phyloP scores from a whole-genome alignment of 2,329 filamentous ascomycete species.

The Verticillium zaregamsianum region DNA sequence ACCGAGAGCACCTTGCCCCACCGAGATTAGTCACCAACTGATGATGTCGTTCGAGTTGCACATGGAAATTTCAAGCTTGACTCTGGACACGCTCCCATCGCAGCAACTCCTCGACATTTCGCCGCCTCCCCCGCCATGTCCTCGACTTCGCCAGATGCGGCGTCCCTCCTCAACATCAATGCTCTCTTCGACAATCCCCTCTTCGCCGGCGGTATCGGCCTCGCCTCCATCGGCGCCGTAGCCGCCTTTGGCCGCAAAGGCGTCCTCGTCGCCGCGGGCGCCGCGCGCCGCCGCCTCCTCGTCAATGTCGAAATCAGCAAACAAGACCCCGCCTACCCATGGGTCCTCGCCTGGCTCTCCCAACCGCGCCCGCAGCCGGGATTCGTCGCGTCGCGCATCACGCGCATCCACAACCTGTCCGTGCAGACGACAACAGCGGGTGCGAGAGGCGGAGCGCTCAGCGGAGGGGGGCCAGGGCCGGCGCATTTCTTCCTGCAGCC shows the following conservation, averaged over 20 bases:
- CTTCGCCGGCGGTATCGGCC: conserved; percentile 75
- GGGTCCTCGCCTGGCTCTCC: conserved; percentile 93
- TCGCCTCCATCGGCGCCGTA: conserved; percentile 81
- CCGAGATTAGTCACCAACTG: not conserved
- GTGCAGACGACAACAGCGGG: conserved; percentile 50
- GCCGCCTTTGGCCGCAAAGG: conserved; percentile 78
- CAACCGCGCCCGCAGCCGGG: conserved; percentile 64
- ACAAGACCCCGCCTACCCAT: conserved; percentile 88
- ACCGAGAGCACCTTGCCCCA: not conserved
- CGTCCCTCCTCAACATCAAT: conserved; percentile 45
- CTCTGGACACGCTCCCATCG: not conserved
- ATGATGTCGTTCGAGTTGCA: not conserved
- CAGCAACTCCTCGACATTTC: not conserved
- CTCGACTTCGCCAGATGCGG: conserved; percentile 9
- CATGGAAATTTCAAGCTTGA: not conserved
- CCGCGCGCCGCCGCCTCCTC: conserved; percentile 79
- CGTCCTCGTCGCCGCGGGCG: conserved; percentile 63
- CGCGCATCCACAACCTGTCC: conserved; percentile 56
- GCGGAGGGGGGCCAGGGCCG: conserved; percentile 58
- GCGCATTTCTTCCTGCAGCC: conserved; percentile 87
- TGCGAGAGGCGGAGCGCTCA: conserved; percentile 53
- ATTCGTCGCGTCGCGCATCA: conserved; percentile 54
- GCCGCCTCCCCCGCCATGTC: not conserved
- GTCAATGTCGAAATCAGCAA: conserved; percentile 95
- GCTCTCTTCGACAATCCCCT: conserved; percentile 59